Percentiles rank a stretch among this genome's conserved stretches.
Conservation (phyloP, 106 monocot species). For the Allium fistulosum region DNA sequence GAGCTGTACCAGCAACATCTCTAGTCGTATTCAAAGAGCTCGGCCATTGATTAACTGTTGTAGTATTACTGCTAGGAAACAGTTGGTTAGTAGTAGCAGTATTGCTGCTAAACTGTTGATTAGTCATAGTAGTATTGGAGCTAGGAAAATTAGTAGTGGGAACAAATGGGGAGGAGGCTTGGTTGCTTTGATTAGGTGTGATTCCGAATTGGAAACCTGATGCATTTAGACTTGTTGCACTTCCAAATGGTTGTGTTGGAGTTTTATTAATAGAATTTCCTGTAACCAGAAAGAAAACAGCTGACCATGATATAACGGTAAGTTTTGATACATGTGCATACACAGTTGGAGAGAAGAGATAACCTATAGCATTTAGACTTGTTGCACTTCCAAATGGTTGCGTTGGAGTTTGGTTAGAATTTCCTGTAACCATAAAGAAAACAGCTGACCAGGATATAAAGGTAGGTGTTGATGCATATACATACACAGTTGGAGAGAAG, state of each 20-base stretch:
- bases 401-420: slow-evolving; percentile 18
- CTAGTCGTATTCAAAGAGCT: slow-evolving; percentile 11
- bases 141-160: slow-evolving; percentile 1
- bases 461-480: too few relatives aligned
- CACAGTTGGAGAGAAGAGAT: too few relatives aligned
- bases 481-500: too few relatives aligned
- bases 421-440: slow-evolving; percentile 18
- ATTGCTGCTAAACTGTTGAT: slow-evolving; percentile 6
- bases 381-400: slow-evolving; percentile 17
- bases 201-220: slow-evolving; percentile 13
- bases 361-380: background rate
- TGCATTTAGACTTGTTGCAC: slow-evolving; percentile 9
- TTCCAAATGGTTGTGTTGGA: too few relatives aligned
- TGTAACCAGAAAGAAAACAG: too few relatives aligned
- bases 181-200: slow-evolving; percentile 13
- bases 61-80: background rate
- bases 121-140: background rate
- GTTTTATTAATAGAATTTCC: too few relatives aligned
- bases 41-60: slow-evolving; percentile 12
- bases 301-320: too few relatives aligned
- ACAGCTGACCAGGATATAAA: background rate
- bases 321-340: too few relatives aligned
- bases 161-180: slow-evolving; percentile 3
- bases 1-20: slow-evolving; percentile 5
- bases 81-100: background rate